Base-by-base conservation (phyloP, 176 grass and related monocot species). In the Eremochloa ophiuroides region DNA sequence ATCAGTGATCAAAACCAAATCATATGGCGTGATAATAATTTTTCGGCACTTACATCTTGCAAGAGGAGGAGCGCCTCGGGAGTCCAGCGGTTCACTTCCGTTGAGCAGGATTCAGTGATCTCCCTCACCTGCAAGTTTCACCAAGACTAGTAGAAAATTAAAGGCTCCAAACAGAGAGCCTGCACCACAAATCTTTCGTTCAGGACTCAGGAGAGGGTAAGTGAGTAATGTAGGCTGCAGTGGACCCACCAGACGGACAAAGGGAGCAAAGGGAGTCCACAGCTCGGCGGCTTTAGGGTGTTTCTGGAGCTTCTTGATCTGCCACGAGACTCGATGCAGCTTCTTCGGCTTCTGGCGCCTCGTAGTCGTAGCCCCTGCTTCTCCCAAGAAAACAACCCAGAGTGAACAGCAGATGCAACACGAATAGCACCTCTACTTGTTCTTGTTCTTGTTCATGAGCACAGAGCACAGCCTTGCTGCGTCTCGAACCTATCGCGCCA, bases 301-400 rank as follows among this genome's bases (percentile, higher is more conserved):
- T n/a, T n/a, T n/a, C 23, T 89, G 76, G 29, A 97, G 87, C 85
- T 93, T 88, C 16, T 71, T 78, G 20, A 97, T 77, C 2, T 79
- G 4, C 43, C 43, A 46, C 43, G 3, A 17, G 44, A 47, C 44
- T 47, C 44, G 44, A 47, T 15, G 15, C 44, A 47, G 44, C 44
- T 47, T 18, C 46, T 17, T 48, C 46, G 46, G 46, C 46, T 48
- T 48, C 46, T 48, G 15, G 16, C 46, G 46, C 46, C 16, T 48
- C 46, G 16, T 48, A 18, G 70, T n/a, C n/a, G n/a, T n/a, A n/a
- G n/a, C 41, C 71, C 41, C 81, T 81, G 28, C 53, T 74, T 48
- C 71, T 61, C n/a, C 69, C 46, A 68, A 72, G 23, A 72, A 74
- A 3, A 50, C 41, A 74, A 20, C 16, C 17, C 3, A 40, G 23